A percentile compares a stretch with the other conserved stretches of the same genome.
Conservation (phyloP, 768 basidiomycete species). For the Scleroderma bovista region DNA sequence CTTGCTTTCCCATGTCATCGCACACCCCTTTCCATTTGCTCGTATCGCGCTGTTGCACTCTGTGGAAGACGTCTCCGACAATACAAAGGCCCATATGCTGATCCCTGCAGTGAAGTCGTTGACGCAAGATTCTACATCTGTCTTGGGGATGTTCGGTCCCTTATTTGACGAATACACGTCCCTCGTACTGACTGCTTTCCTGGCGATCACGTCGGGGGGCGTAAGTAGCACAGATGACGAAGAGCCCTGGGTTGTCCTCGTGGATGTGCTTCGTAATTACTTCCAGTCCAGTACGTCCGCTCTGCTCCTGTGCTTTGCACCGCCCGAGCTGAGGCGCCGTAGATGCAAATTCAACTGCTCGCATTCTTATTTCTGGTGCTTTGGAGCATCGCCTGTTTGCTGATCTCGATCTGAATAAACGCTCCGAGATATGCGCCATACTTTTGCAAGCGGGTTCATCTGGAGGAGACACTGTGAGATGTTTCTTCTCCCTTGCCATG, state of each 20-base stretch:
- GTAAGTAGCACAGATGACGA: constrained; percentile 40
- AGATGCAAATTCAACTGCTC: constrained; percentile 39
- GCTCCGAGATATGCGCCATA: constrained; percentile 48
- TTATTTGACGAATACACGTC: constrained; percentile 30
- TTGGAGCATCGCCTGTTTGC: constrained; percentile 55
- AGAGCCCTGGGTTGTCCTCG: constrained; percentile 47
- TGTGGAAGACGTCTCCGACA: constrained; percentile 37
- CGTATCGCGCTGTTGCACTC: constrained; percentile 51
- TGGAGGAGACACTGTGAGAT: constrained; percentile 45
- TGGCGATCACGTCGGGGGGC: constrained; percentile 37
- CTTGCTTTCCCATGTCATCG: constrained; percentile 72
- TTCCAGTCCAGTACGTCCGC: constrained; percentile 42
- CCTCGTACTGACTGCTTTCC: constrained; percentile 44
- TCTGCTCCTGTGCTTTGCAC: background rate
- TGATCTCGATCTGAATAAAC: constrained; percentile 45
- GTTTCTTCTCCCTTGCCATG: background rate
- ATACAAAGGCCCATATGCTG: constrained; percentile 46
- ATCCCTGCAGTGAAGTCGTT: constrained; percentile 50
- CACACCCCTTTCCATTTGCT: constrained; percentile 43
- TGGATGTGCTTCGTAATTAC: constrained; percentile 37
- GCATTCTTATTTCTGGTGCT: constrained; percentile 36
- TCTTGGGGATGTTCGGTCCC: constrained; percentile 33
- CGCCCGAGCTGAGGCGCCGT: constrained; percentile 4
- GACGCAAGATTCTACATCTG: constrained; percentile 16
- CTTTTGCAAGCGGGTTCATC: constrained; percentile 50